Evolutionary conservation across 2,329 filamentous ascomycete species (phyloP), one percentile per base, ranked within the genome.

Genomic region (Aspergillus pseudoterreus): DNA sequence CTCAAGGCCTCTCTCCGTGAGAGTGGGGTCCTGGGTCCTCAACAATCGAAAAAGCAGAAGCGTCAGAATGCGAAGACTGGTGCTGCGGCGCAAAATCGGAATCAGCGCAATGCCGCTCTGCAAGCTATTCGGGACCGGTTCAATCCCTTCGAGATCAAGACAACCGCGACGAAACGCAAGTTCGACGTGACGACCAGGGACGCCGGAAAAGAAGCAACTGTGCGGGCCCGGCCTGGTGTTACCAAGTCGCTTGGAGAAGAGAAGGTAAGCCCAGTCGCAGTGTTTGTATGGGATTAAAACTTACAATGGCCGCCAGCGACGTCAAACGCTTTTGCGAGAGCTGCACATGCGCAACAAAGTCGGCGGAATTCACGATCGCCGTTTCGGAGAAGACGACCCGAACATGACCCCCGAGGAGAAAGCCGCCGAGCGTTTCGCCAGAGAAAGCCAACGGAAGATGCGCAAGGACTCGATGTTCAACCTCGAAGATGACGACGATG

Each of bases 61-160:
- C 88, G 89, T 64, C 84, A 87, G 66, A 80, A 82, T 65, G 83
- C 80, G 49, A 84, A 85, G 70, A 84, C 84, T 71, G 82, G 80
- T 47, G 83, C 82, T 51, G 81, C 79, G 56, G 83, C 81, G 61
- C 86, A 92, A 64, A 88, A 90, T 71, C 85, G 89, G 54, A 80
- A 90, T 22, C 84, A 90, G 68, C 84, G 87, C 66, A 83, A 87
- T 65, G 86, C 84, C 50, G 89, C 91, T 14, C 79, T 99, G 56
- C 85, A 88, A 62, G 84, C 83, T 51, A 96, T 99, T 68, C 87
- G 94, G 66, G 92, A 97, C 65, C 87, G 92, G 61, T 97, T 97
- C 82, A 99, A 99, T 70, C 94, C 94, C 0, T 99, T 99, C 72
- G 94, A 99, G 67, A 83, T 96, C 69, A 95, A 95, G 72, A 84